Percentiles rank a stretch among this genome's conserved stretches.
Evolutionary conservation across 1,284 basidiomycete genomes (phyloP).

Genomic region (Somion occarium): DNA sequence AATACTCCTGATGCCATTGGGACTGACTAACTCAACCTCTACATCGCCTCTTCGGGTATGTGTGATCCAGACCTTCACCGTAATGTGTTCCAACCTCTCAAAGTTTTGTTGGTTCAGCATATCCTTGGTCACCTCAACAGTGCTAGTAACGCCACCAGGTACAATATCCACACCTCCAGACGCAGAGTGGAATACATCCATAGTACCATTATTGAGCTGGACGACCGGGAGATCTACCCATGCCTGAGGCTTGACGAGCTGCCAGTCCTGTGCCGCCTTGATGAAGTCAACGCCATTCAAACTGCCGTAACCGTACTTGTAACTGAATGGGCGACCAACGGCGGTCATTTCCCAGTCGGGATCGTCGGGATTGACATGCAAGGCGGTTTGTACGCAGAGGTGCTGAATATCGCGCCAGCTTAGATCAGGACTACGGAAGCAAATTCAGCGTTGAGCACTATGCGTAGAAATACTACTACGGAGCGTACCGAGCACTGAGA

Average conservation of each 20-base stretch:
- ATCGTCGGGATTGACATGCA: constrained; percentile 83
- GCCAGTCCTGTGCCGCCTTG: constrained; percentile 78
- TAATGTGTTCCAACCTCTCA: constrained; percentile 89
- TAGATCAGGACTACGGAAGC: constrained; percentile 70
- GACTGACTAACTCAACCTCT: constrained; percentile 86
- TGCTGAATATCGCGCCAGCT: constrained; percentile 98
- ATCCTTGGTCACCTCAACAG: constrained; percentile 66
- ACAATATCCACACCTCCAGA: constrained; percentile 67
- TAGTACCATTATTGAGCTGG: constrained; percentile 61
- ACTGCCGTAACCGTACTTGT: constrained; percentile 96
- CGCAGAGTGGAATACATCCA: constrained; percentile 52
- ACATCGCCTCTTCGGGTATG: constrained; percentile 89
- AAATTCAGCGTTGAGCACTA: constrained; percentile 1
- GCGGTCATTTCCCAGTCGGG: constrained; percentile 93
- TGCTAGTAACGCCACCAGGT: constrained; percentile 62
- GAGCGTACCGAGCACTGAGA: constrained; percentile 78
- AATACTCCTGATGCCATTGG: constrained; percentile 83
- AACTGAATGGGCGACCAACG: constrained; percentile 80
- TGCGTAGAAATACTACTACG: constrained; percentile 24
- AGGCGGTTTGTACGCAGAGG: constrained; percentile 78
- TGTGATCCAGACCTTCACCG: constrained; percentile 88
- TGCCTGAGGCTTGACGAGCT: constrained; percentile 90
- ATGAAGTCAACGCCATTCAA: constrained; percentile 86
- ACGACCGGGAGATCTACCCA: constrained; percentile 79
- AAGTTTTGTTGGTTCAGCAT: constrained; percentile 78